These are phyloP conservation scores for Capsicum pubescens DNA, from an alignment of 257 asterid genomes.

Conservation along the genomic window DNA sequence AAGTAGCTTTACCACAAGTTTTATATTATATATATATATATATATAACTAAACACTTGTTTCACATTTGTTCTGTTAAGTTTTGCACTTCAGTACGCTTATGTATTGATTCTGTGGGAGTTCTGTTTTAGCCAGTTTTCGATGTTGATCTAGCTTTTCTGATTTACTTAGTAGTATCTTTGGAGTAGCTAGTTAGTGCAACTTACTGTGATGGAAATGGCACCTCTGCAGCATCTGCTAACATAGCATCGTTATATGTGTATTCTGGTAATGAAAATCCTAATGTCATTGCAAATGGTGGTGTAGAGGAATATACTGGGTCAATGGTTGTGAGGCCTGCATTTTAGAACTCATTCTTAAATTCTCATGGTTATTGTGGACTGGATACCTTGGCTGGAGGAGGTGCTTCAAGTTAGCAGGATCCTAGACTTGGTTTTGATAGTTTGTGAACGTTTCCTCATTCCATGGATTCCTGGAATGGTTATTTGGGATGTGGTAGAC, in stretches of 20 bases:
- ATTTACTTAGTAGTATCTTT: no score
- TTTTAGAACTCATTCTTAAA: slow-evolving; percentile 49
- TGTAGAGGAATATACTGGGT: slow-evolving; percentile 53
- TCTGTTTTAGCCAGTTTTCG: no score
- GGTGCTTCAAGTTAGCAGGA: slow-evolving; percentile 65
- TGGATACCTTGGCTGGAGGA: slow-evolving; percentile 59
- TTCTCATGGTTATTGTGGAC: slow-evolving; percentile 50
- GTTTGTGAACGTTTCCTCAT: slow-evolving; percentile 49
- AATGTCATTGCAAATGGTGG: slow-evolving; percentile 55
- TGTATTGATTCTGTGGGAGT: no score
- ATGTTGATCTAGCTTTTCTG: no score
- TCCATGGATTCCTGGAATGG: slow-evolving; percentile 48
- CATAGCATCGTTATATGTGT: slow-evolving; percentile 57
- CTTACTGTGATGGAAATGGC: not conserved
- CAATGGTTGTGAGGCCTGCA: slow-evolving; percentile 36
- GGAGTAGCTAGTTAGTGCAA: no score
- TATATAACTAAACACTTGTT: no score
- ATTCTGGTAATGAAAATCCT: slow-evolving; percentile 58
- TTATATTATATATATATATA: no score
- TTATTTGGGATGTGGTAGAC: no score
- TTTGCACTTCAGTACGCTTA: no score
- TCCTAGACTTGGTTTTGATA: slow-evolving; percentile 64
- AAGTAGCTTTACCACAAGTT: no score
- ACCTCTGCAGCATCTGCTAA: slow-evolving; percentile 53
- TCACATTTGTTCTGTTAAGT: no score